Base-by-base conservation (phyloP, 1,284 basidiomycete species). In the Fomitopsis palustris region DNA sequence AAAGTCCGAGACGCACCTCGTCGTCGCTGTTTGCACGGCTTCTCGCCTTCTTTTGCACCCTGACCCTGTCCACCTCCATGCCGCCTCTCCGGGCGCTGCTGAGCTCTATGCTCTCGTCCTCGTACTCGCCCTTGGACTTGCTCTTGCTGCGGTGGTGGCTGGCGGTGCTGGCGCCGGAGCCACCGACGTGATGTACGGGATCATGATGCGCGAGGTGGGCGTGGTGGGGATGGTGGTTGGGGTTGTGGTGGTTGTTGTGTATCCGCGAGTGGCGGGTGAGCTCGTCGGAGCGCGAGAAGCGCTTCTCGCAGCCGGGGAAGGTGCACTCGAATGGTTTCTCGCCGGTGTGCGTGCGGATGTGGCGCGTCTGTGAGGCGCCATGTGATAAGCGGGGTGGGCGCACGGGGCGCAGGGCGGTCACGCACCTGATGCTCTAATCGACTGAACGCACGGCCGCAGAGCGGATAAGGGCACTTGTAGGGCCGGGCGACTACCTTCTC, bases 321-420 rank as follows among this genome's bases (percentile, higher is more conserved):
- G 87, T 91, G 82, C 96, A 99, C 35, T 87, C 84, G 71, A 98
- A 98, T 1, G 96, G 96, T 71, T 97, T 98, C 75, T 98, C 96
- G 67, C 96, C 96, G 0, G 96, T 99, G 74, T 99, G 96, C 0
- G 96, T 99, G 59, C 96, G 91, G 58, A 98, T 96, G 73, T 99
- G 96, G 59, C 96, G 90, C 21, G 96, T 99, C 92, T 98, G 74
- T 0, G 55, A 45, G 42, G 23, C 4, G 54, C 58, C 65, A 39
- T 59, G 59, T 54, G 47, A 56, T 55, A 51, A 29, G 51, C 37
- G 31, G 51, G 53, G 57, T 17, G 57, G 60, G 54, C 59, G 56
- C 47, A 61, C 53, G 42, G 42, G 31, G 39, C 55, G 25, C 39
- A 55, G 53, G 53, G 17, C 49, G 54, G 42, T 47, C 35, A 78